Base-by-base conservation (phyloP, 768 basidiomycete genomes). In the Trametes punicea region DNA sequence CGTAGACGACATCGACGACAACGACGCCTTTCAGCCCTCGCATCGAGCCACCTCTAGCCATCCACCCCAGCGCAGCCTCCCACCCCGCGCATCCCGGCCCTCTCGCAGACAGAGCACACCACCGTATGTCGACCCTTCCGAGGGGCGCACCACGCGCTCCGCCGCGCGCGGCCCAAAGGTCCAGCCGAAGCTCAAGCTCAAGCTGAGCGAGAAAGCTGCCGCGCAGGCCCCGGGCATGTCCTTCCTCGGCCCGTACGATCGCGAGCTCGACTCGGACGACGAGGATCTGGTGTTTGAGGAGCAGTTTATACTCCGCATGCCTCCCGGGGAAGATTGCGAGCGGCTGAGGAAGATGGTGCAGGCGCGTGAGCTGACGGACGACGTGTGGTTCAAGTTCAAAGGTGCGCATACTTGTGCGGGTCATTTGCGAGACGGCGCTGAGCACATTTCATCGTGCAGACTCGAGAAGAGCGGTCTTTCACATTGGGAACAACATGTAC, bases 341-440 rank as follows among this genome's bases (percentile, higher is more conserved):
- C 84, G 77, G 64, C 65, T 96, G 57, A 81, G 83, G 70, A 91
- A 92, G 75, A 87, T 90, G 81, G 84, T 94, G 30, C 80, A 83
- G 48, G 73, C 84, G 46, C 80, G 93, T 59, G 92, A 95, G 66
- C 75, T 93, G 6, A 67, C 81, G 11, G 85, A 86, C 64, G 95
- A 95, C 63, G 84, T 73, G 11, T 98, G 93, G 90, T 95, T 99
- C 81, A 97, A 96, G 73, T 98, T 99, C 70, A 93, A 97, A 74
- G 94, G 94, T 93, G 65, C 26, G 63, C 53, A 5, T 47, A 20
- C 39, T 18, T 33, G 23, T 20, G 16, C 29, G 2, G 25, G n/a
- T 21, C 25, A 34, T 39, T 4, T 16, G 6, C 15, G 38, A 4
- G 30, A 36, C 11, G 41, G 38, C 49, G 30, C 13, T 18, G 16